phyloP scores from a whole-genome alignment of 1,284 basidiomycete genomes.

The Ustilago lituana region DNA sequence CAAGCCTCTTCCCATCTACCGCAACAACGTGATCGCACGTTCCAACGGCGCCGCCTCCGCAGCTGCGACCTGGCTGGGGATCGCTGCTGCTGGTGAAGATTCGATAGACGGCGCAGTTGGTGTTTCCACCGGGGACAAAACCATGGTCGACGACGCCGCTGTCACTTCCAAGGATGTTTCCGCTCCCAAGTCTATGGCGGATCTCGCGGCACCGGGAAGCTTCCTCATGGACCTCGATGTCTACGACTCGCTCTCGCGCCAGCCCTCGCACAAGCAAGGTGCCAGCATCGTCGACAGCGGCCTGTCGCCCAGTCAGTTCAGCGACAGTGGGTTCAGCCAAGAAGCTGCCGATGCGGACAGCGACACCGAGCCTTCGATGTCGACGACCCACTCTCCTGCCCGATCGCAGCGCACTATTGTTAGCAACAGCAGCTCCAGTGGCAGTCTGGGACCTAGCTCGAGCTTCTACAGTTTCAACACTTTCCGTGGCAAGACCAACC shows the following conservation, averaged over 20 bases:
- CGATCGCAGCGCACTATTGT: constrained; percentile 17
- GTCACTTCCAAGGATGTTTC: neutral
- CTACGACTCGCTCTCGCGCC: constrained; percentile 41
- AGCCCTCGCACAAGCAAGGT: constrained; percentile 19
- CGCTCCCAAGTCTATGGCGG: constrained; percentile 3
- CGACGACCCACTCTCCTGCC: constrained; percentile 12
- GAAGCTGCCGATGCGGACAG: constrained; percentile 39
- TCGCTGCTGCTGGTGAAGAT: constrained; percentile 17
- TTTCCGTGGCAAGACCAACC: constrained; percentile 36
- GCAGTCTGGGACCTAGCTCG: constrained; percentile 6
- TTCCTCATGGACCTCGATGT: constrained; percentile 52
- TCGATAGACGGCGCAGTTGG: neutral
- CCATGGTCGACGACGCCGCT: constrained; percentile 3
- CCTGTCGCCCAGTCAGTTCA: constrained; percentile 25
- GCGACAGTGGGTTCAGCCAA: constrained; percentile 21
- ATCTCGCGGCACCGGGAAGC: constrained; percentile 31
- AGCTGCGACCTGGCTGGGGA: constrained; percentile 24
- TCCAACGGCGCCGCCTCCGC: constrained; percentile 1
- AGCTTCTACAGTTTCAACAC: constrained; percentile 44
- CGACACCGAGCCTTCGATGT: constrained; percentile 43
- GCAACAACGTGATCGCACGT: constrained; percentile 20
- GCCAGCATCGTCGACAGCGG: constrained; percentile 11
- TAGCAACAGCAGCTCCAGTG: neutral
- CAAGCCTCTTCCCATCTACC: constrained; percentile 13
- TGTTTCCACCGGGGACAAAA: constrained; percentile 2